Evolutionary conservation across 1,284 basidiomycete species (phyloP).

Genomic region (Takashimella tepidaria): DNA sequence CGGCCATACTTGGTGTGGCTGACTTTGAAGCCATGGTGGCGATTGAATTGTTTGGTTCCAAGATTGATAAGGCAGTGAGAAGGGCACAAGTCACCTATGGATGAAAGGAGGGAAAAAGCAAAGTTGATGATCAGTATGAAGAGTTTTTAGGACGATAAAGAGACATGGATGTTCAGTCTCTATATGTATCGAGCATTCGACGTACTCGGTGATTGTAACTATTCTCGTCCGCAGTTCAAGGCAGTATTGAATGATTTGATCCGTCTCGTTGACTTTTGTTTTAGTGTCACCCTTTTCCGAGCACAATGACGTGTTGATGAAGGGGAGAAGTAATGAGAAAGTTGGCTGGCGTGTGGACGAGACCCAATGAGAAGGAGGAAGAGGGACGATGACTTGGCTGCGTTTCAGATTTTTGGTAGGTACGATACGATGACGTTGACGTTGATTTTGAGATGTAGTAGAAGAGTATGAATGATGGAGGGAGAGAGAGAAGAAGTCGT

Average conservation of each 20-base stretch:
- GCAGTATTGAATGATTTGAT: too few species aligned
- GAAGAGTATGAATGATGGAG: not conserved
- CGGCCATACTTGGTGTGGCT: slow-evolving; percentile 38
- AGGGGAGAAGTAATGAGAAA: too few species aligned
- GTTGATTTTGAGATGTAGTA: not conserved
- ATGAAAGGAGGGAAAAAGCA: not conserved
- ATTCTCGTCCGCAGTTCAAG: too few species aligned
- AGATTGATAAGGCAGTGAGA: not conserved
- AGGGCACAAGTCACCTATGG: too few species aligned
- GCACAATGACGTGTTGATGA: too few species aligned
- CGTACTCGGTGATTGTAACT: too few species aligned
- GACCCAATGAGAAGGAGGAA: not conserved
- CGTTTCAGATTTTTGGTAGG: not conserved
- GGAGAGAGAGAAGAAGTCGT: too few species aligned
- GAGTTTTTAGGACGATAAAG: not conserved
- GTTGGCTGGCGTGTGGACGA: not conserved
- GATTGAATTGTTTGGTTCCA: not conserved
- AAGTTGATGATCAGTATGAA: not conserved
- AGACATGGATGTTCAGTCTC: too few species aligned
- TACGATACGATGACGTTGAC: not conserved
- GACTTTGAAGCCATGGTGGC: not conserved
- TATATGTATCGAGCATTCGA: too few species aligned
- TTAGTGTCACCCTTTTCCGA: too few species aligned
- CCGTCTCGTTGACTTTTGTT: too few species aligned
- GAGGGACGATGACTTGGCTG: not conserved